These are phyloP conservation scores for Mycena albidolilacea DNA, from an alignment of 768 basidiomycete genomes.

Conservation along the genomic window DNA sequence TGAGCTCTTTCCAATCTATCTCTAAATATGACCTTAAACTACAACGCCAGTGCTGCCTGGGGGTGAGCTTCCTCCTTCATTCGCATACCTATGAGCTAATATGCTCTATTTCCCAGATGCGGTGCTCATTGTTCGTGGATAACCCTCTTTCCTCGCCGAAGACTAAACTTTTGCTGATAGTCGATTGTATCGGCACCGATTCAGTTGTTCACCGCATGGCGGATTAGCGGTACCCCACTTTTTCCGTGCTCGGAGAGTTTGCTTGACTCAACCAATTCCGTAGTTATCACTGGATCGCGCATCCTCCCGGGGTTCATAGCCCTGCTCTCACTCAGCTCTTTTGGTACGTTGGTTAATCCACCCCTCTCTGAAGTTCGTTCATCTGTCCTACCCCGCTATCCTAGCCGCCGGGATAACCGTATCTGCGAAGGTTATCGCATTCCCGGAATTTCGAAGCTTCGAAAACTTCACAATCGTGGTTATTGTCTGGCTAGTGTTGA, in stretches of 20 bases:
- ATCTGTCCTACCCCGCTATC: not conserved
- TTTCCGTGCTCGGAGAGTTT: not conserved
- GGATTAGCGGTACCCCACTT: conserved; percentile 11
- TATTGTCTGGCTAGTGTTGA: conserved; percentile 21
- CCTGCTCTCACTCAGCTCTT: conserved; percentile 19
- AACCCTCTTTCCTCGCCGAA: not conserved
- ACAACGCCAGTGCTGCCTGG: conserved; percentile 15
- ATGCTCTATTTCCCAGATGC: conserved; percentile 7
- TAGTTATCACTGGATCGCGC: conserved; percentile 27
- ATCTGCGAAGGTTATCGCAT: not conserved
- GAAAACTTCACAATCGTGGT: not conserved
- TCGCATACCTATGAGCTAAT: not conserved
- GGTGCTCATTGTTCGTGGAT: conserved; percentile 22
- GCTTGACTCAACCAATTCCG: not conserved
- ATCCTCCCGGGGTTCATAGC: conserved; percentile 22
- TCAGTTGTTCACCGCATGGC: conserved; percentile 34
- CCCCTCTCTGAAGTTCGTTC: too few species aligned
- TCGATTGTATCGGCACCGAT: conserved; percentile 30
- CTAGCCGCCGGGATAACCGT: conserved; percentile 19
- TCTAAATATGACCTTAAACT: not conserved
- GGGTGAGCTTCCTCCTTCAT: not conserved
- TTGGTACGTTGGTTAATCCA: conserved; percentile 16
- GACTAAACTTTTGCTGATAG: not conserved
- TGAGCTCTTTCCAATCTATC: not conserved
- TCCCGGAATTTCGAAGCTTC: conserved; percentile 17